Conservation (phyloP, 306 rosid species). For the Ochetophila trinervis region DNA sequence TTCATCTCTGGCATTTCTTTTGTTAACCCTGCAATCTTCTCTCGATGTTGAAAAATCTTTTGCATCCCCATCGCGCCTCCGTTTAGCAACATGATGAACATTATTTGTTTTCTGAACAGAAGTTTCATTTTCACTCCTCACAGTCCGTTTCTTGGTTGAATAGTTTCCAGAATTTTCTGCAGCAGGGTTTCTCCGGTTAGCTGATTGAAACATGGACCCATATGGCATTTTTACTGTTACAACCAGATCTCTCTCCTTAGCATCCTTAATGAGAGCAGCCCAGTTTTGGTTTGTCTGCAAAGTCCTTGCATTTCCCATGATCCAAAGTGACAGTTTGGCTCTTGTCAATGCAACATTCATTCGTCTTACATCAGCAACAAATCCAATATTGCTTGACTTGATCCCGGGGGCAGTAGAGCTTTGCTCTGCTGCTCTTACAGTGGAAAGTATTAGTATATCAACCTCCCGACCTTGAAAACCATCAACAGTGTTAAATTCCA, state of each 20-base stretch:
- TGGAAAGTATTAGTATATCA: conserved; percentile 85
- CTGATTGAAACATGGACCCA: conserved; percentile 47
- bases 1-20: conserved; percentile 30
- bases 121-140: conserved; percentile 31
- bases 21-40: conserved; percentile 26
- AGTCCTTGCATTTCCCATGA: conserved; percentile 88
- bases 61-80: conserved; percentile 31
- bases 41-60: conserved; percentile 25
- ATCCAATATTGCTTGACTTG: conserved; percentile 69
- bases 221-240: conserved; percentile 59
- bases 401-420: conserved; percentile 36
- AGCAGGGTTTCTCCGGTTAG: conserved; percentile 19
- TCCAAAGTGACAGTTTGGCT: conserved; percentile 89
- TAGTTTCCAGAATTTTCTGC: conserved; percentile 32
- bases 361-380: conserved; percentile 96
- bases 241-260: conserved; percentile 65
- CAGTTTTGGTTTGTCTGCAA: conserved; percentile 73
- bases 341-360: conserved; percentile 99
- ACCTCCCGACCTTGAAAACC: conserved; percentile 99
- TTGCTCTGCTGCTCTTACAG: conserved; percentile 79
- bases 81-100: conserved; percentile 27
- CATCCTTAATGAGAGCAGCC: conserved; percentile 87
- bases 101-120: conserved; percentile 36
- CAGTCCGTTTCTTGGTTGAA: conserved; percentile 22
- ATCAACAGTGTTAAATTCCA: conserved; percentile 91